Base-by-base conservation (phyloP, 257 asterid species). In the Solanum bulbocastanum region DNA sequence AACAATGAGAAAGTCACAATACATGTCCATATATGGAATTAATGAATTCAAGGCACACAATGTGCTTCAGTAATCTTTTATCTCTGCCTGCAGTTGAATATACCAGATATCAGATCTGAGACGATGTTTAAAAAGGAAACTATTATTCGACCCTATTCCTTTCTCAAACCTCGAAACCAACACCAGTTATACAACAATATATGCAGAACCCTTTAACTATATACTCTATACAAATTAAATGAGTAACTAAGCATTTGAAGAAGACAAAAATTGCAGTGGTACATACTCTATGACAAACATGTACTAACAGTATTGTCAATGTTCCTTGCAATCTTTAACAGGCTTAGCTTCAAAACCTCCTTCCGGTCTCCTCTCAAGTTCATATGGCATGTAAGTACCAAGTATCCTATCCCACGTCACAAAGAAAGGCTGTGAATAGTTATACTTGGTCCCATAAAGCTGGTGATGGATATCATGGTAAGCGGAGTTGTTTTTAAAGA, bases 381-480 rank as follows among this genome's bases (percentile, higher is more conserved):
- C 86, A 86, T 94, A 96, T 5, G 98, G 98, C 98, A 96, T 95
- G 94, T 95, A 91, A 20, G 98, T 97, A 35, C 98, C 98, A 1
- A 95, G 93, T 44, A 97, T 93, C 89, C 91, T 89, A 88, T 97
- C 98, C 99, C 98, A 97, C 85, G 93, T 90, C 89, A 97, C 96
- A 71, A 97, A 97, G 92, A 96, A 97, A 8, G 98, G 99, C 93
- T 97, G 98, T 13, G 99, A 96, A 72, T 89, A 95, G 91, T 97
- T 96, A 81, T 91, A 96, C 91, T 96, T 95, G 87, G 90, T 95
- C 30, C 98, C 98, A 5, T 93, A 93, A 60, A 94, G 97, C 91
- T 96, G 98, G 90, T 96, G 99, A 88, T 96, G 99, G 83, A 96
- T 89, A 65, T 96, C 98, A 60, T 95, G 99, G 87, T 96, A 96